These are phyloP conservation scores for Aspergillus saccharolyticus DNA, from an alignment of 495 filamentous ascomycete genomes.

Conservation along the genomic window DNA sequence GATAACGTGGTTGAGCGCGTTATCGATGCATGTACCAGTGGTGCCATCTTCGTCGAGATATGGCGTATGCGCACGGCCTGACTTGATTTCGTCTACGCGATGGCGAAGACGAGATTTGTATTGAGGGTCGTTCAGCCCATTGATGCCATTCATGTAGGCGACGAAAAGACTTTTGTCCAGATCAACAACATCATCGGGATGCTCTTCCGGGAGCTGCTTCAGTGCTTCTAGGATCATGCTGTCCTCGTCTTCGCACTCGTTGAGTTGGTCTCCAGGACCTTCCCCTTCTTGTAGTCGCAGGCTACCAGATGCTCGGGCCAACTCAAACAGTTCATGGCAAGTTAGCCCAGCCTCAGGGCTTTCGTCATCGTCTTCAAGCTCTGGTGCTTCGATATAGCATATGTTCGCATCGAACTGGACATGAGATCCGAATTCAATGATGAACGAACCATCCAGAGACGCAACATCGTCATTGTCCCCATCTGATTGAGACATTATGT, in stretches of 20 bases:
- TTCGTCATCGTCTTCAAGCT: conserved; percentile 28
- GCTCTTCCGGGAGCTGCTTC: conserved; percentile 32
- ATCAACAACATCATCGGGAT: conserved; percentile 36
- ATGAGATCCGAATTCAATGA: conserved; percentile 34
- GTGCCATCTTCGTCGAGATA: conserved; percentile 33
- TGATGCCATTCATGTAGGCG: conserved; percentile 45
- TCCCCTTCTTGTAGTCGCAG: conserved; percentile 13
- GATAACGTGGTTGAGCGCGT: conserved; percentile 37
- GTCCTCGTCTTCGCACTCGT: conserved; percentile 14
- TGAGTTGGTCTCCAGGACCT: conserved; percentile 18
- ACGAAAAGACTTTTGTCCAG: conserved; percentile 38
- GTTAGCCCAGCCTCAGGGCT: conserved; percentile 29
- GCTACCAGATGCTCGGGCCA: conserved; percentile 25
- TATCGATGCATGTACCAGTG: conserved; percentile 34
- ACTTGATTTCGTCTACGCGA: conserved; percentile 34
- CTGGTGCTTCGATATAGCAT: conserved; percentile 33
- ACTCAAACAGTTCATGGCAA: conserved; percentile 42
- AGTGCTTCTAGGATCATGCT: conserved; percentile 15
- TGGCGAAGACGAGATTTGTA: conserved; percentile 33
- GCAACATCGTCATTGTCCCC: conserved; percentile 33
- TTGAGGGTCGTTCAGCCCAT: conserved; percentile 30
- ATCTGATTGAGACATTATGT: conserved; percentile 28
- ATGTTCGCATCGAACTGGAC: conserved; percentile 38
- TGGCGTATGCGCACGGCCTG: conserved; percentile 30
- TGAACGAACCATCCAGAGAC: conserved; percentile 37